These are phyloP conservation scores for Leptomonas pyrrhocoris DNA, from an alignment of 208 protist species.

Conservation along the genomic window DNA sequence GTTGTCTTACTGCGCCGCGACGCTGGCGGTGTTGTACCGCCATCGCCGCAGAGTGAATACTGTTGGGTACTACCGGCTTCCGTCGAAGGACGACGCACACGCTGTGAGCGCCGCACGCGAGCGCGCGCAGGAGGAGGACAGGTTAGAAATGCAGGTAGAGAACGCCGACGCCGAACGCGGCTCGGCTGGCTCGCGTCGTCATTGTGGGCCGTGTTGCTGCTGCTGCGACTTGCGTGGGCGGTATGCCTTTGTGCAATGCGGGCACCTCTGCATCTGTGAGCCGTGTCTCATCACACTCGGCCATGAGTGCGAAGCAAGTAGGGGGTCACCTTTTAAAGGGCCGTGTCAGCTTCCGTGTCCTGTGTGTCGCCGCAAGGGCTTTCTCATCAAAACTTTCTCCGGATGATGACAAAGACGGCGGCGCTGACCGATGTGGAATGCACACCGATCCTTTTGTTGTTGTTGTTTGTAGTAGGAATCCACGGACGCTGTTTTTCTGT, in stretches of 20 bases:
- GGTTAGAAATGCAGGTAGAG: background rate
- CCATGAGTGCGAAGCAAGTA: background rate
- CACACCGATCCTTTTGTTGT: too few relatives aligned
- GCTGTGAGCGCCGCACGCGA: background rate
- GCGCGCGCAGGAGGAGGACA: background rate
- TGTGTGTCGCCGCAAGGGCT: background rate
- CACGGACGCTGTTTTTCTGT: too few relatives aligned
- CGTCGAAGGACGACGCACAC: background rate
- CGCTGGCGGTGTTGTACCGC: background rate
- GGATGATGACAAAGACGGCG: background rate
- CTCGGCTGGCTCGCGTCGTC: background rate
- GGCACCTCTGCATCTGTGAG: constrained; percentile 10
- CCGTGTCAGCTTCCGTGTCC: constrained; percentile 1
- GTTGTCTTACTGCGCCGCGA: background rate
- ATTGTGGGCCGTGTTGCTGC: background rate
- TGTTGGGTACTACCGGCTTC: background rate
- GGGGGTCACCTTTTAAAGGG: background rate
- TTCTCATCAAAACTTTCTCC: background rate
- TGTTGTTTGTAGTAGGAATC: too few relatives aligned
- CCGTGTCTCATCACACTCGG: background rate
- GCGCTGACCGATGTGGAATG: too few relatives aligned
- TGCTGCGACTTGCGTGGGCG: background rate
- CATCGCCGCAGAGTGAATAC: background rate
- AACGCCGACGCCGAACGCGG: background rate
- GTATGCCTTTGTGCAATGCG: constrained; percentile 4